Conservation (phyloP, 306 rosid species). For the Prosopis cineraria region DNA sequence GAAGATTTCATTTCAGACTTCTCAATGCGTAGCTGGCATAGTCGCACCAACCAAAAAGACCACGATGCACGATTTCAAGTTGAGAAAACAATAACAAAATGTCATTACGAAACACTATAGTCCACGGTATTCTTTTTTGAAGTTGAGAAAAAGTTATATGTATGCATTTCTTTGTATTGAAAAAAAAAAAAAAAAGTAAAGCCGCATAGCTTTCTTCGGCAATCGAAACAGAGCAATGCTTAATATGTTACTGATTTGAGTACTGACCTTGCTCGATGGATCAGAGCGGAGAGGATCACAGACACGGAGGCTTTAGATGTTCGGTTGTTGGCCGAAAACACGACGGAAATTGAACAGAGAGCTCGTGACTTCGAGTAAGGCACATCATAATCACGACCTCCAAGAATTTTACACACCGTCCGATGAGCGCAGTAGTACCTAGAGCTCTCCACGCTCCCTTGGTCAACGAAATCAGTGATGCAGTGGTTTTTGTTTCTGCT, state of each 20-base stretch:
- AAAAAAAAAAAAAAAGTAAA: too few species aligned
- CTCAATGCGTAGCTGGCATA: background rate
- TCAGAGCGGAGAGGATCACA: conserved; percentile 36
- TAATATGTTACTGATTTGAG: background rate
- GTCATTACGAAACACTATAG: background rate
- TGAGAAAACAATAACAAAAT: background rate
- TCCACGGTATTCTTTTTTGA: background rate
- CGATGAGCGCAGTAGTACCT: conserved; percentile 41
- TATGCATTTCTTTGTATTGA: background rate
- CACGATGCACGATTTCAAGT: background rate
- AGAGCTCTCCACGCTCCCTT: conserved; percentile 38
- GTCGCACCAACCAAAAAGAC: background rate
- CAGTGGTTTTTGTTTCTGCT: conserved; percentile 3
- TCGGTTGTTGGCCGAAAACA: conserved; percentile 40
- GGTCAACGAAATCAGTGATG: background rate
- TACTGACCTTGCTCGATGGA: conserved; percentile 40
- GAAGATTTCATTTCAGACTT: conserved; percentile 4
- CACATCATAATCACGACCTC: conserved; percentile 55
- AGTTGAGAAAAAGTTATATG: background rate
- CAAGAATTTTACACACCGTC: conserved; percentile 52
- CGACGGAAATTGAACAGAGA: conserved; percentile 42
- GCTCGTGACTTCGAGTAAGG: conserved; percentile 36
- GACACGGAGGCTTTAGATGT: conserved; percentile 36
- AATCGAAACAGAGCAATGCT: background rate
- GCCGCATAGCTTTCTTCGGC: background rate